phyloP scores from a whole-genome alignment of 2,329 filamentous ascomycete genomes.

The Falciphora oryzae region DNA sequence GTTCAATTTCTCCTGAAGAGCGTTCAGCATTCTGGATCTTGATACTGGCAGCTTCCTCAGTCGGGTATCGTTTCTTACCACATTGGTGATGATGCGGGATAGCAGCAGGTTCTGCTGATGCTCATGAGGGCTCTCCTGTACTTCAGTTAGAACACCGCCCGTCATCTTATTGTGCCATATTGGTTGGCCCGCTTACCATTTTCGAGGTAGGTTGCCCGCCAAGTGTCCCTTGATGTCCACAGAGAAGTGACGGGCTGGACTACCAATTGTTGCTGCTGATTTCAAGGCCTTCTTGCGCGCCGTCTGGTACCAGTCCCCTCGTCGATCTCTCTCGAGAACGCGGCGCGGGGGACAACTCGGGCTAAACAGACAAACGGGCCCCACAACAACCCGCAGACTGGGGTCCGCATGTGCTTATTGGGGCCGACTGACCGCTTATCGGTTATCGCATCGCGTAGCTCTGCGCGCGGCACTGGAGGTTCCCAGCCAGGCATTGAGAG shows the following conservation, averaged over 20 bases:
- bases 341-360: neutral
- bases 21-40: neutral
- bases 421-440: neutral
- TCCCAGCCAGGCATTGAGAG: too few species aligned
- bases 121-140: slow-evolving; percentile 88
- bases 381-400: neutral
- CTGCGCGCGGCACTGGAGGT: too few species aligned
- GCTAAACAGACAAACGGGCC: too few species aligned
- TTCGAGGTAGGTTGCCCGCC: neutral
- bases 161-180: neutral
- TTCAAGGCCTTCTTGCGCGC: too few species aligned
- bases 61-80: slow-evolving; percentile 56
- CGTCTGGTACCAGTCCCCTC: too few species aligned
- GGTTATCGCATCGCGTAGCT: too few species aligned
- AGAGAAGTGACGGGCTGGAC: too few species aligned
- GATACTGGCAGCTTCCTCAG: neutral
- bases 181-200: slow-evolving; percentile 1
- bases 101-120: slow-evolving; percentile 93
- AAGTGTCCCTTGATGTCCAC: too few species aligned
- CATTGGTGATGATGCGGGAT: slow-evolving; percentile 93
- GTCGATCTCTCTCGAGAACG: neutral
- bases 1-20: slow-evolving; percentile 77
- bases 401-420: neutral
- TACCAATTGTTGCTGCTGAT: neutral
- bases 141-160: neutral